A percentile compares a stretch with the other conserved stretches of the same genome.
Evolutionary conservation across 2,329 filamentous ascomycete species (phyloP).

Genomic region (Claviceps cyperi): DNA sequence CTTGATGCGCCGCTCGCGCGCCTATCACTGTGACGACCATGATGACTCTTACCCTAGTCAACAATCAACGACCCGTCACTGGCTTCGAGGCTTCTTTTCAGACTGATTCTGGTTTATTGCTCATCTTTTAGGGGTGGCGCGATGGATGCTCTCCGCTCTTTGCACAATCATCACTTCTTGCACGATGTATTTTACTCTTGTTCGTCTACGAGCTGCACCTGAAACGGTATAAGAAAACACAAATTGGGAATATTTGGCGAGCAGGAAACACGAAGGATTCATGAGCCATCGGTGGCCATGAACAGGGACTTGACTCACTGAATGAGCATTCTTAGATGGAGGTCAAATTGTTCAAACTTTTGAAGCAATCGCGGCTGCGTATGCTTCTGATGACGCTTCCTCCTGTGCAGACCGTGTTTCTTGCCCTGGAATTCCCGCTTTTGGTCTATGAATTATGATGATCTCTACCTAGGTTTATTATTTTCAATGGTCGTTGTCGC

Average conservation of each 20-base stretch:
- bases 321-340: no score
- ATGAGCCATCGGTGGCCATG: no score
- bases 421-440: no score
- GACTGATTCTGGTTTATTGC: background rate
- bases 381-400: no score
- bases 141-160: background rate
- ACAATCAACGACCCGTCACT: background rate
- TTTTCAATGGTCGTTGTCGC: no score
- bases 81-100: background rate
- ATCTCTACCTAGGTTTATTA: no score
- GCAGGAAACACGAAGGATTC: background rate
- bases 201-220: background rate
- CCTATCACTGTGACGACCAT: background rate
- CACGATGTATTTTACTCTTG: slow-evolving; percentile 3
- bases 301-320: no score
- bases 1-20: slow-evolving; percentile 16
- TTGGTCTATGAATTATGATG: no score
- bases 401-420: no score
- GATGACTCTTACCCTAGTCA: background rate
- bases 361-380: no score
- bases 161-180: slow-evolving; percentile 1
- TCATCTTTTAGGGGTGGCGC: background rate
- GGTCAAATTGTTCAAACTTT: no score
- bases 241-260: background rate
- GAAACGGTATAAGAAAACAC: background rate